Evolutionary conservation across 108 stramenopile genomes (phyloP).

Genomic region (Conticribra guillardii): DNA sequence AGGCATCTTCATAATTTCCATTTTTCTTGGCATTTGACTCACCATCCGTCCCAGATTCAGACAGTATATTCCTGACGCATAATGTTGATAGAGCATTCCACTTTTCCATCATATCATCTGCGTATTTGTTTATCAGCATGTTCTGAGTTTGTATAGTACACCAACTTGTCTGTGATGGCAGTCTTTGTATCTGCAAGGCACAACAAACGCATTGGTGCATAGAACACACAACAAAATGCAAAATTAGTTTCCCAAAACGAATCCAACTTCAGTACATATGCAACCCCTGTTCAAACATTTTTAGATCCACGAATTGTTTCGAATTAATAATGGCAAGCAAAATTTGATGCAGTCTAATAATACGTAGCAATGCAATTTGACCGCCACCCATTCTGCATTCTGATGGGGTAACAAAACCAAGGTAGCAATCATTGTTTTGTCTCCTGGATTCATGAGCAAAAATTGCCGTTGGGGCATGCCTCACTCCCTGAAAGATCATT

Average conservation of each 20-base stretch:
- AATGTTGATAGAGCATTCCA: background rate
- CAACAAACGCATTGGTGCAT: constrained; percentile 11
- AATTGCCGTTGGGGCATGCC: background rate
- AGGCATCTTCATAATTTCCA: background rate
- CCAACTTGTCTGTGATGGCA: constrained; percentile 4
- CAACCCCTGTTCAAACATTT: background rate
- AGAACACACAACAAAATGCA: constrained; percentile 14
- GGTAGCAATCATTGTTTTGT: background rate
- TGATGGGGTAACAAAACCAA: constrained; percentile 12
- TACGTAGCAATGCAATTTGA: background rate
- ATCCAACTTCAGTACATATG: background rate
- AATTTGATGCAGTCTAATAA: background rate
- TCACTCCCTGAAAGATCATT: background rate
- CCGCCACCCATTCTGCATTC: constrained; percentile 9
- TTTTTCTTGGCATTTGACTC: background rate
- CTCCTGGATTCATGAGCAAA: constrained; percentile 3
- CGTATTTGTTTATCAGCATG: background rate
- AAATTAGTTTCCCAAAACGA: constrained; percentile 6
- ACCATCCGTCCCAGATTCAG: background rate
- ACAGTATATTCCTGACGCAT: background rate
- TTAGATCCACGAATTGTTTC: constrained; percentile 7
- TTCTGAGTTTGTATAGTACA: constrained; percentile 9
- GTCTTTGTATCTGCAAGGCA: constrained; percentile 9
- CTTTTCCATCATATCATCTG: background rate
- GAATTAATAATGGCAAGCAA: constrained; percentile 4